These are phyloP conservation scores for Penicillium brevicompactum DNA, from an alignment of 2,329 filamentous ascomycete species.

Conservation along the genomic window DNA sequence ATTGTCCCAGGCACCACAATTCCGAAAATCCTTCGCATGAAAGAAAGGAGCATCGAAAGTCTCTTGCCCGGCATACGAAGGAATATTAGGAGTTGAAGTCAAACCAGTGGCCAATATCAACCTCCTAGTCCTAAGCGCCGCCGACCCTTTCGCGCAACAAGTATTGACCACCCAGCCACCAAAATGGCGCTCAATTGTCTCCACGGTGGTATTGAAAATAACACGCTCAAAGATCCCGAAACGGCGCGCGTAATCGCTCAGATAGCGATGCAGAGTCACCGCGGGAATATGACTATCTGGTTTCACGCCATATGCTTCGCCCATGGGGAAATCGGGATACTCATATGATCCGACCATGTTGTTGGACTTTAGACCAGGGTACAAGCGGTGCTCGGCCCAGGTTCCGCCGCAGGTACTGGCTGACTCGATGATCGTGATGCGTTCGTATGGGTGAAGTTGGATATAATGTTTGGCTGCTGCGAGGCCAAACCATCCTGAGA, in stretches of 20 bases:
- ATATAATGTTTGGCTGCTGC: constrained; percentile 58
- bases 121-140: constrained; percentile 47
- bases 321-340: constrained; percentile 14
- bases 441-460: constrained; percentile 54
- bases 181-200: background rate
- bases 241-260: constrained; percentile 48
- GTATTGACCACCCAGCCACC: background rate
- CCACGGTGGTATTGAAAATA: constrained; percentile 31
- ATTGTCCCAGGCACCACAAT: constrained; percentile 44
- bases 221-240: constrained; percentile 33
- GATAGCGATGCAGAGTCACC: constrained; percentile 51
- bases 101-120: constrained; percentile 60
- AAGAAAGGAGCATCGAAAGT: constrained; percentile 52
- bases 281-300: constrained; percentile 54
- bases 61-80: constrained; percentile 51
- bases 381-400: constrained; percentile 16
- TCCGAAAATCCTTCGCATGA: constrained; percentile 38
- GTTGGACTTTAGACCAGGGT: constrained; percentile 12
- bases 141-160: constrained; percentile 34
- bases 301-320: constrained; percentile 37
- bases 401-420: constrained; percentile 28
- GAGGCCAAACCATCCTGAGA: constrained; percentile 9
- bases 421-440: constrained; percentile 57
- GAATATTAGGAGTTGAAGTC: constrained; percentile 54
- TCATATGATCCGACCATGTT: constrained; percentile 16